Evolutionary conservation across 305 asterid species (phyloP).

Genomic region (Salvia sclarea): DNA sequence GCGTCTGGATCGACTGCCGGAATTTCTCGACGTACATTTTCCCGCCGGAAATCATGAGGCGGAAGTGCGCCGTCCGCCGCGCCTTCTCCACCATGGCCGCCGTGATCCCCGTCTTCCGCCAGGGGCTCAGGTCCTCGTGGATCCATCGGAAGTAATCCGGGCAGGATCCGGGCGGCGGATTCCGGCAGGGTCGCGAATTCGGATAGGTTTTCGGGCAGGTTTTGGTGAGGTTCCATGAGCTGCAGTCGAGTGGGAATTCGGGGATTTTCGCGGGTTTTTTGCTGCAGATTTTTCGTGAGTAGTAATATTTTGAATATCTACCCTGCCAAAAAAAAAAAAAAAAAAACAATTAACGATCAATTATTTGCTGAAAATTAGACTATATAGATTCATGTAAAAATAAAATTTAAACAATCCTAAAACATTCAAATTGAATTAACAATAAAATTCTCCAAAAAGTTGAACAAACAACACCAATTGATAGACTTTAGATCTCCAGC

Average conservation of each 20-base stretch:
- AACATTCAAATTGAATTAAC: too few relatives aligned
- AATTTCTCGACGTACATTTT: constrained; percentile 56
- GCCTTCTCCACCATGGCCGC: constrained; percentile 55
- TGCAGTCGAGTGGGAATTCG: constrained; percentile 58
- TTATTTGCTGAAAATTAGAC: too few relatives aligned
- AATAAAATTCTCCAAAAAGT: too few relatives aligned
- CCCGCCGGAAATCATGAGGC: constrained; percentile 58
- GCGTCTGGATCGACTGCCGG: constrained; percentile 46
- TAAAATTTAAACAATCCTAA: too few relatives aligned
- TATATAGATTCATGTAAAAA: too few relatives aligned
- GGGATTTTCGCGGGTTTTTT: constrained; percentile 13
- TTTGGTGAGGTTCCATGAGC: constrained; percentile 51
- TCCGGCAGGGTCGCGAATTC: not conserved
- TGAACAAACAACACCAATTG: too few relatives aligned
- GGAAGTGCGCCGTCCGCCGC: constrained; percentile 55
- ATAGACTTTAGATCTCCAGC: too few relatives aligned
- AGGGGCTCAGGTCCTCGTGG: constrained; percentile 67
- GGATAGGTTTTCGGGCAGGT: constrained; percentile 61
- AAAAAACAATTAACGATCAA: not conserved
- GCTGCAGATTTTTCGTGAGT: constrained; percentile 11
- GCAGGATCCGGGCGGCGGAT: constrained; percentile 16
- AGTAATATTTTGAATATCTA: constrained; percentile 31
- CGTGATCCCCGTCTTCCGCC: constrained; percentile 68
- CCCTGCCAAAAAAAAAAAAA: constrained; percentile 37
- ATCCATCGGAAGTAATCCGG: constrained; percentile 58